phyloP scores from a whole-genome alignment of 345 rosid species.

The Hypericum androsaemum region DNA sequence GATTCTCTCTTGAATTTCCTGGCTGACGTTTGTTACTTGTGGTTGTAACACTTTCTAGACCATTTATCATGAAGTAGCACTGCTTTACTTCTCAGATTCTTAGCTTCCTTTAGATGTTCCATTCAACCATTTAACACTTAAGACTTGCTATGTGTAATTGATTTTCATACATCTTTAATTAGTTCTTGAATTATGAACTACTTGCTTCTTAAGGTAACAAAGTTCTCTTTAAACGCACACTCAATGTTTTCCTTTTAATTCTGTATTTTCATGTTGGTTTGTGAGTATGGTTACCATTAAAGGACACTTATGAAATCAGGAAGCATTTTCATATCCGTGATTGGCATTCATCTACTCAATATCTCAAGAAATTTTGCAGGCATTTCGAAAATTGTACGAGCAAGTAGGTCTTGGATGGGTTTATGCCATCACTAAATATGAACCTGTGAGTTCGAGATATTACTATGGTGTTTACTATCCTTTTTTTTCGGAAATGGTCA shows the following conservation, averaged over 20 bases:
- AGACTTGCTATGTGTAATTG: too few species aligned
- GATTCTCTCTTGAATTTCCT: slow-evolving; percentile 6
- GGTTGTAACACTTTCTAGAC: neutral
- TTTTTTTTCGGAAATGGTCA: neutral
- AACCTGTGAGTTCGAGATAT: slow-evolving; percentile 47
- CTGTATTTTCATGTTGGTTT: too few species aligned
- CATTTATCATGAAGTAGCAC: neutral
- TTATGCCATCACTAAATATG: slow-evolving; percentile 70
- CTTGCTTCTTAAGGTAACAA: too few species aligned
- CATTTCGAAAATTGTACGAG: slow-evolving; percentile 71
- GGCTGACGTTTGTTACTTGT: neutral
- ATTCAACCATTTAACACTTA: too few species aligned
- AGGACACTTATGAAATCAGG: too few species aligned
- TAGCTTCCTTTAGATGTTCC: too few species aligned
- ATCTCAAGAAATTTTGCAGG: slow-evolving; percentile 37
- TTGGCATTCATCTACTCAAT: too few species aligned
- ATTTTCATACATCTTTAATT: neutral
- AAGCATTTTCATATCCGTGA: too few species aligned
- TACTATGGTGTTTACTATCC: neutral
- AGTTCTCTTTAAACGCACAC: too few species aligned
- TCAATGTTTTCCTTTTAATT: too few species aligned
- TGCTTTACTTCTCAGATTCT: too few species aligned
- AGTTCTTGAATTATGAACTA: neutral
- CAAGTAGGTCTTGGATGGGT: slow-evolving; percentile 91
- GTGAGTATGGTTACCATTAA: too few species aligned